These are phyloP conservation scores for Tanacetum coccineum DNA, from an alignment of 129 eudicot species.

Conservation along the genomic window DNA sequence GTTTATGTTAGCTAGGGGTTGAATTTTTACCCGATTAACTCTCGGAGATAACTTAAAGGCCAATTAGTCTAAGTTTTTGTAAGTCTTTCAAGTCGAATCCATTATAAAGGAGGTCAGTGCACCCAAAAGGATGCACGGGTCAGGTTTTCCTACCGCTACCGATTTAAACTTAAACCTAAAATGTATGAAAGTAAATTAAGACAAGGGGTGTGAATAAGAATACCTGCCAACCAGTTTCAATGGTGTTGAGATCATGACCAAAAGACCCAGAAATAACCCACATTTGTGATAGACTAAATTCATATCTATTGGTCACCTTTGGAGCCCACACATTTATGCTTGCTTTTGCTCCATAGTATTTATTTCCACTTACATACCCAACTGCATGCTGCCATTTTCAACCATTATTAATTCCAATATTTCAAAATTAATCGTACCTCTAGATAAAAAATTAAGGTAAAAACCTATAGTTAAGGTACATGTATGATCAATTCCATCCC, in stretches of 20 bases:
- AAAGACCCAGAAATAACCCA: constrained; percentile 95
- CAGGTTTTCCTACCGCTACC: too few relatives aligned
- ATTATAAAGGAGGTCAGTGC: too few relatives aligned
- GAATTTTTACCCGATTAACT: too few relatives aligned
- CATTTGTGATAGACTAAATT: constrained; percentile 90
- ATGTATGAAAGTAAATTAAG: constrained; percentile 5
- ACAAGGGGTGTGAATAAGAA: constrained; percentile 18
- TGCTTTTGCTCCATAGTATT: constrained; percentile 95
- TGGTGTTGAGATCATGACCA: constrained; percentile 92
- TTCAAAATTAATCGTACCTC: background rate
- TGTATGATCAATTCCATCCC: background rate
- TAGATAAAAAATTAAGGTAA: background rate
- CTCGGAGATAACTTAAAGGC: too few relatives aligned
- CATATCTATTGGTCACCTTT: constrained; percentile 67
- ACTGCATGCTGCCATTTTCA: constrained; percentile 85
- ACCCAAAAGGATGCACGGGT: background rate
- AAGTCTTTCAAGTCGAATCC: too few relatives aligned
- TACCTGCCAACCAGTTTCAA: constrained; percentile 99
- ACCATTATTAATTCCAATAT: constrained; percentile 10
- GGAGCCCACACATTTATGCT: constrained; percentile 98
- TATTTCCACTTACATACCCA: constrained; percentile 81
- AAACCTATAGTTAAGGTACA: background rate
- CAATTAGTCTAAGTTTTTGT: too few relatives aligned
- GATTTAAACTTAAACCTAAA: too few relatives aligned
- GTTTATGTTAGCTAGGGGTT: too few relatives aligned